Percentiles rank a stretch among this genome's conserved stretches.
These are phyloP conservation scores for Russula brevipes DNA, from an alignment of 768 basidiomycete species.

Conservation along the genomic window DNA sequence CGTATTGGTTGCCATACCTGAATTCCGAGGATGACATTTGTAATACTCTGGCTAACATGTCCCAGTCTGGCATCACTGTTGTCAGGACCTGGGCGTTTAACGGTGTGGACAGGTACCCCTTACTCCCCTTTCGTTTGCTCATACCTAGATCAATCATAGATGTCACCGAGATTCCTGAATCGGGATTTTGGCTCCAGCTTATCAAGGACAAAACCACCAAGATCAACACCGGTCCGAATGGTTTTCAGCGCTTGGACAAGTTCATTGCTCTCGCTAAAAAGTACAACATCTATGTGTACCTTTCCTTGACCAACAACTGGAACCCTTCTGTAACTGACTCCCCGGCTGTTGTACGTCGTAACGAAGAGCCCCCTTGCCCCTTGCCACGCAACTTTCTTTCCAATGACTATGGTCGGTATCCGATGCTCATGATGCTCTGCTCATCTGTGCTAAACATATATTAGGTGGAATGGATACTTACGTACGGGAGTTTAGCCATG, in stretches of 20 bases:
- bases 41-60: slow-evolving; percentile 53
- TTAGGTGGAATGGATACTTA: slow-evolving; percentile 40
- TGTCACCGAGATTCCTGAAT: slow-evolving; percentile 31
- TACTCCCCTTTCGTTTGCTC: background rate
- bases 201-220: slow-evolving; percentile 49
- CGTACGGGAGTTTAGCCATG: slow-evolving; percentile 30
- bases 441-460: background rate
- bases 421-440: background rate
- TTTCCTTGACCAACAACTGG: slow-evolving; percentile 26
- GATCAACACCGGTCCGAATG: slow-evolving; percentile 57
- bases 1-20: slow-evolving; percentile 59
- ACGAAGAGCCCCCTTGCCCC: background rate
- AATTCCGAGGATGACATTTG: slow-evolving; percentile 54
- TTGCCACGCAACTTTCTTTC: slow-evolving; percentile 32
- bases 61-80: slow-evolving; percentile 49
- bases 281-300: slow-evolving; percentile 41
- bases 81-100: slow-evolving; percentile 72
- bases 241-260: slow-evolving; percentile 58
- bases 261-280: slow-evolving; percentile 50
- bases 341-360: slow-evolving; percentile 3
- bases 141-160: slow-evolving; percentile 8
- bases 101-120: slow-evolving; percentile 35
- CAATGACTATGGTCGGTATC: slow-evolving; percentile 30
- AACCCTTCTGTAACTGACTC: slow-evolving; percentile 4
- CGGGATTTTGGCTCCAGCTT: slow-evolving; percentile 62